Percentiles rank a stretch among this genome's conserved stretches.
Evolutionary conservation across 306 rosid genomes (phyloP).

Genomic region (Oemleria cerasiformis): DNA sequence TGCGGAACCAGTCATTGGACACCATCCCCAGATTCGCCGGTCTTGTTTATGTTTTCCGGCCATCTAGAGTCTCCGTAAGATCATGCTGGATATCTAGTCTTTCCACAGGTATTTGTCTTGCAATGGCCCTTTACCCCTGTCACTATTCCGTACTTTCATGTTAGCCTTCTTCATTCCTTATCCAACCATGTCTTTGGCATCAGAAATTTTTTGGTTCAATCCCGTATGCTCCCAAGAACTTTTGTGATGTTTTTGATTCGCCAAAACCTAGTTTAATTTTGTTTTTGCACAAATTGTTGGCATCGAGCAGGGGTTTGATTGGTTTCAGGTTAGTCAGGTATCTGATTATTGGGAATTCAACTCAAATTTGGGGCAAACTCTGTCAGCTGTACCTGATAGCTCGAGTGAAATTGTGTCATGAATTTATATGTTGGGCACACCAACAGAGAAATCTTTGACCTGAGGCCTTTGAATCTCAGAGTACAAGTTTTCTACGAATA

Average conservation of each 20-base stretch:
- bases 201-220: background rate
- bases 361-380: background rate
- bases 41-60: background rate
- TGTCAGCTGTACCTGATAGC: background rate
- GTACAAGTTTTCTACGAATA: no score
- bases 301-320: background rate
- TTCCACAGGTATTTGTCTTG: background rate
- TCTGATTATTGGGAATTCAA: background rate
- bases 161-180: background rate
- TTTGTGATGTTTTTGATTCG: background rate
- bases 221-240: background rate
- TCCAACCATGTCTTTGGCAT: background rate
- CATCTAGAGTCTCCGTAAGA: background rate
- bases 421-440: background rate
- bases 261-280: background rate
- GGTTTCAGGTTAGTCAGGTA: background rate
- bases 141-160: background rate
- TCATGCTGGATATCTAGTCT: background rate
- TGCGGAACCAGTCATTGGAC: background rate
- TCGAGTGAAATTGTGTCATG: background rate
- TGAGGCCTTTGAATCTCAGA: background rate
- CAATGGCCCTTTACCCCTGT: background rate
- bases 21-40: background rate
- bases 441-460: background rate
- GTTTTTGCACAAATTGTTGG: background rate